phyloP scores from a whole-genome alignment of 768 basidiomycete genomes.

The Amanita pseudoporphyria region DNA sequence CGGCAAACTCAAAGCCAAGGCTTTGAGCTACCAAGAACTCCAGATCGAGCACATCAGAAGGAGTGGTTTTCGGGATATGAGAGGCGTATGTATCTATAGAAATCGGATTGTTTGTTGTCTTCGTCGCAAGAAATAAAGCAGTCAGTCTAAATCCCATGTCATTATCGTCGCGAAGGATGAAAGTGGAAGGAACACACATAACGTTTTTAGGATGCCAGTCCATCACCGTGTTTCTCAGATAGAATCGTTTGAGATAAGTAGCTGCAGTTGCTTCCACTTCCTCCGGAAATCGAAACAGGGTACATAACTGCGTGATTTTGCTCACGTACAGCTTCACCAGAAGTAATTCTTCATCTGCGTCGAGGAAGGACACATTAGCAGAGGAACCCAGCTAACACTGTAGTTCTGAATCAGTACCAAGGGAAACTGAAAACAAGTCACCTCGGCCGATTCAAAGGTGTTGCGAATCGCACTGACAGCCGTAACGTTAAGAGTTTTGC shows the following conservation, averaged over 20 bases:
- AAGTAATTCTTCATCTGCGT: conserved; percentile 73
- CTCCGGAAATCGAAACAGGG: conserved; percentile 80
- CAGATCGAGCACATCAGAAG: conserved; percentile 82
- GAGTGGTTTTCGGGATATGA: conserved; percentile 72
- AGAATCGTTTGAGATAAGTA: conserved; percentile 92
- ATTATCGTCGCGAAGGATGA: neutral
- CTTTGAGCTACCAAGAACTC: conserved; percentile 97
- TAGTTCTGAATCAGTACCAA: conserved; percentile 11
- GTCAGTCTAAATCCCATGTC: conserved; percentile 62
- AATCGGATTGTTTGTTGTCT: conserved; percentile 94
- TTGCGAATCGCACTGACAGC: conserved; percentile 70
- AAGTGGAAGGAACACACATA: conserved; percentile 50
- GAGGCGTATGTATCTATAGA: conserved; percentile 77
- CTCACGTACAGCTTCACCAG: conserved; percentile 85
- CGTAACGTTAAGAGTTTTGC: conserved; percentile 60
- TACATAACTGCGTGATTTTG: conserved; percentile 80
- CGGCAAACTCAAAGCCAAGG: conserved; percentile 86
- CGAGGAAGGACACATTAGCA: conserved; percentile 60
- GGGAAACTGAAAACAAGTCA: conserved; percentile 22
- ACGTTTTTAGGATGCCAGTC: conserved; percentile 99
- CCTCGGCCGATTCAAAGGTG: conserved; percentile 76
- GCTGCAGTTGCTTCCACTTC: conserved; percentile 91
- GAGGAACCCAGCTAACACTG: conserved; percentile 61
- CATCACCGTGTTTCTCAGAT: conserved; percentile 96
- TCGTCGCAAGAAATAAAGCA: conserved; percentile 88